phyloP scores from a whole-genome alignment of 2,329 filamentous ascomycete species.

The Fusarium aywerte region DNA sequence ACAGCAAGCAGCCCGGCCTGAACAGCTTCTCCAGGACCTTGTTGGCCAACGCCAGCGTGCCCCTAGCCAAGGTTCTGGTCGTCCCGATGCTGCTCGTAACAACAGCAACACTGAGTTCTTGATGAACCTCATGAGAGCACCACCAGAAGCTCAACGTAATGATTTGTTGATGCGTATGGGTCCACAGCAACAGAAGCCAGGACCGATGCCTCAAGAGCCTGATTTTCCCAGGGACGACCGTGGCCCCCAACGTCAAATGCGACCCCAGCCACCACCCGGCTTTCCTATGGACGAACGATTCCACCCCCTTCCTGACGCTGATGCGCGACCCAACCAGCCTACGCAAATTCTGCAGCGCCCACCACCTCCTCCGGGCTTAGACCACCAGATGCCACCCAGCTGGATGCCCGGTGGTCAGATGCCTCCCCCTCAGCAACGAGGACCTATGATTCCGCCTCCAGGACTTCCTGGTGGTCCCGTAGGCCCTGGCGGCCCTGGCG shows the following conservation, averaged over 20 bases:
- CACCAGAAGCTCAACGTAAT: constrained; percentile 62
- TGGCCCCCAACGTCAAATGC: constrained; percentile 54
- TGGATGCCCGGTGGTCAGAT: constrained; percentile 63
- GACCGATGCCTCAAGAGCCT: constrained; percentile 53
- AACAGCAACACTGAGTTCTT: constrained; percentile 84
- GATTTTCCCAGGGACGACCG: constrained; percentile 56
- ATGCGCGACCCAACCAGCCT: constrained; percentile 62
- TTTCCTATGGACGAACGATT: constrained; percentile 65
- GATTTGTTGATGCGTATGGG: constrained; percentile 63
- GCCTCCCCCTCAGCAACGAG: constrained; percentile 55
- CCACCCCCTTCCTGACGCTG: constrained; percentile 58
- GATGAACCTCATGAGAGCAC: constrained; percentile 79
- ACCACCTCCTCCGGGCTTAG: constrained; percentile 68
- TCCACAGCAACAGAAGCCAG: constrained; percentile 55
- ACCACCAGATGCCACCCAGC: constrained; percentile 67
- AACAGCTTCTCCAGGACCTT: constrained; percentile 71
- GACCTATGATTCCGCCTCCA: constrained; percentile 70
- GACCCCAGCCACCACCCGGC: constrained; percentile 59
- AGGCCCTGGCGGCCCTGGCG: constrained; percentile 40
- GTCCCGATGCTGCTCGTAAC: constrained; percentile 58
- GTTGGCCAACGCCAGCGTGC: constrained; percentile 68
- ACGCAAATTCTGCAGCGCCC: constrained; percentile 74
- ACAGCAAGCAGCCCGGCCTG: constrained; percentile 63
- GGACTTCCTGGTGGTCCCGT: constrained; percentile 56
- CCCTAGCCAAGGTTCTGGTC: constrained; percentile 61